Conservation (phyloP, 176 grass and related monocot genomes). For the Lolium perenne region DNA sequence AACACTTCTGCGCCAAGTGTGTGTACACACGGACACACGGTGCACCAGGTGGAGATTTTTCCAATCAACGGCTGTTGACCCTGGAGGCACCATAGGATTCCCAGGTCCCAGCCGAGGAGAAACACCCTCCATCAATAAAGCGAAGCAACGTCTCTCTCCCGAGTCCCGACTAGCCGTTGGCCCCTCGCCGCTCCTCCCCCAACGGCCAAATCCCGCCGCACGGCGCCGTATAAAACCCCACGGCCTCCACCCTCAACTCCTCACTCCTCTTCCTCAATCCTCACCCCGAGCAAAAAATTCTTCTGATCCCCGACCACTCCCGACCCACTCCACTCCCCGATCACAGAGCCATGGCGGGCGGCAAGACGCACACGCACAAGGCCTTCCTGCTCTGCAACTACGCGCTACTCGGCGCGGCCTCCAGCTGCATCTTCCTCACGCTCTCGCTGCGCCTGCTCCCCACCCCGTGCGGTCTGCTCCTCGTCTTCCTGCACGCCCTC, state of each 20-base stretch:
- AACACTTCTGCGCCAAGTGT: neutral
- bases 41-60: neutral
- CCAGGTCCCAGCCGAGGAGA: neutral
- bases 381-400: conserved; percentile 84
- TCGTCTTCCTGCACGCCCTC: conserved; percentile 71
- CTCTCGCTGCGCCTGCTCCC: conserved; percentile 73
- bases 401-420: conserved; percentile 64
- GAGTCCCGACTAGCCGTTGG: conserved; percentile 32
- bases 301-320: neutral
- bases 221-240: neutral
- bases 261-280: neutral
- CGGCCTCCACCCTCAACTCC: neutral
- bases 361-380: conserved; percentile 60
- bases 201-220: neutral
- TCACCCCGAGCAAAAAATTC: neutral
- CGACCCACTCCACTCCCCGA: neutral
- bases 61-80: neutral
- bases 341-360: conserved; percentile 32
- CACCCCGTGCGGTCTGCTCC: conserved; percentile 73
- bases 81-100: neutral
- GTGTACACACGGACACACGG: neutral
- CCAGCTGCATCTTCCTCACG: conserved; percentile 86
- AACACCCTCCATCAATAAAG: neutral
- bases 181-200: neutral
- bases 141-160: conserved; percentile 20